Evolutionary conservation across 495 filamentous ascomycete species (phyloP).

Genomic region (Penicillium macrosclerotiorum): DNA sequence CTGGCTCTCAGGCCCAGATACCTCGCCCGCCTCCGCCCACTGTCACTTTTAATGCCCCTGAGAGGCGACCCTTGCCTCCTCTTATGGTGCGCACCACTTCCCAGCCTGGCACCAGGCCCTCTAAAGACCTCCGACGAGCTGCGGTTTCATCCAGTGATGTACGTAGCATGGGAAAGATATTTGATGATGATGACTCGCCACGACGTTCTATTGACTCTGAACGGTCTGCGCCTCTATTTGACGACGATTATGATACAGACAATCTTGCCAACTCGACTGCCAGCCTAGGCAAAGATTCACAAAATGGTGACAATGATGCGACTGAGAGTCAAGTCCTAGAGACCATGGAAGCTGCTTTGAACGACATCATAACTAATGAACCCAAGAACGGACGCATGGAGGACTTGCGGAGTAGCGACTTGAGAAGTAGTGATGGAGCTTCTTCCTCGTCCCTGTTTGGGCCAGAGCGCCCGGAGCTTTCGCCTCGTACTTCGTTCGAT

Average conservation of each 20-base stretch:
- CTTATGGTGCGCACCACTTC: slow-evolving; percentile 41
- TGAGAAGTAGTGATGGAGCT: slow-evolving; percentile 55
- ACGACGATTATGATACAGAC: slow-evolving; percentile 67
- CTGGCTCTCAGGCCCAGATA: slow-evolving; percentile 38
- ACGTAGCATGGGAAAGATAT: slow-evolving; percentile 36
- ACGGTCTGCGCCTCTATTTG: slow-evolving; percentile 56
- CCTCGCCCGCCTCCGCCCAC: slow-evolving; percentile 21
- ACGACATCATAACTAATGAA: slow-evolving; percentile 85
- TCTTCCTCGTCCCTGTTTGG: slow-evolving; percentile 31
- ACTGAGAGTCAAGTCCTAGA: slow-evolving; percentile 65
- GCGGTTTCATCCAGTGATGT: slow-evolving; percentile 60
- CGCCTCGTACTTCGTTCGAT: slow-evolving; percentile 59
- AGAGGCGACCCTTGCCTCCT: slow-evolving; percentile 43
- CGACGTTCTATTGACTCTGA: slow-evolving; percentile 59
- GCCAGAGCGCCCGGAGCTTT: slow-evolving; percentile 47
- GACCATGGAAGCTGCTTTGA: slow-evolving; percentile 93
- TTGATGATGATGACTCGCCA: slow-evolving; percentile 45
- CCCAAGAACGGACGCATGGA: slow-evolving; percentile 62
- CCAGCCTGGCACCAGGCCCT: slow-evolving; percentile 29
- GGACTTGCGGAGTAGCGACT: slow-evolving; percentile 55
- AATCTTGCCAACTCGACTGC: slow-evolving; percentile 58
- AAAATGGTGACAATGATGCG: slow-evolving; percentile 43
- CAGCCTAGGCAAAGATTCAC: slow-evolving; percentile 53
- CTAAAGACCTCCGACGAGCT: slow-evolving; percentile 55
- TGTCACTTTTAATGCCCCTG: slow-evolving; percentile 26